phyloP scores from a whole-genome alignment of 352 stramenopile species.

The Globisporangium abappressorium region DNA sequence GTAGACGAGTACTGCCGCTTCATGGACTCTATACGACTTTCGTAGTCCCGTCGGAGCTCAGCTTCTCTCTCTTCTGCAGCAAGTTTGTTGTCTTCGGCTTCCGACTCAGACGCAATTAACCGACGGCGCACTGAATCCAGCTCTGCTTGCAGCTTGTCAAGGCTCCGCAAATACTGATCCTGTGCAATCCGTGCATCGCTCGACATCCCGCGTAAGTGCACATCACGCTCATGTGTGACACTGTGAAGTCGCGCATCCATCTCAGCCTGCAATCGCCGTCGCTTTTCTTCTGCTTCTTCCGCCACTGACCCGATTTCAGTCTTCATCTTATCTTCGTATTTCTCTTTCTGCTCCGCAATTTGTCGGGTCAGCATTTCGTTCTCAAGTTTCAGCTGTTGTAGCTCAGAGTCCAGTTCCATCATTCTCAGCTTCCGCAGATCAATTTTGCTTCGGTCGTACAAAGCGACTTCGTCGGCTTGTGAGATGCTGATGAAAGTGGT shows the following conservation, averaged over 20 bases:
- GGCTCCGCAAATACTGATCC: constrained; percentile 52
- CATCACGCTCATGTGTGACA: constrained; percentile 31
- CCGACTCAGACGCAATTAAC: constrained; percentile 26
- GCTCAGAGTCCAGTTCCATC: constrained; percentile 59
- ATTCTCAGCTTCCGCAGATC: constrained; percentile 46
- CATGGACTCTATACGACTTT: constrained; percentile 21
- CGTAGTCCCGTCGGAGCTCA: constrained; percentile 22
- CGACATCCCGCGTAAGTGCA: constrained; percentile 25
- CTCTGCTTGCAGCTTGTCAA: constrained; percentile 49
- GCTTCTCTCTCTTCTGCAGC: constrained; percentile 31
- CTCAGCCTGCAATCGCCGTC: constrained; percentile 29
- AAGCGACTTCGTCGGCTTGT: constrained; percentile 52
- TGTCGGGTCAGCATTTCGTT: constrained; percentile 68
- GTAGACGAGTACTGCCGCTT: constrained; percentile 19
- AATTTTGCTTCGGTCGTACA: constrained; percentile 57
- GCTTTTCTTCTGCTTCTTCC: constrained; percentile 24
- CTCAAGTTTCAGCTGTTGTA: constrained; percentile 67
- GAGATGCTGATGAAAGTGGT: constrained; percentile 30
- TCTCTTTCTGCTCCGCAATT: constrained; percentile 37
- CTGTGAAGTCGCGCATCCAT: constrained; percentile 25
- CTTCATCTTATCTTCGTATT: constrained; percentile 36
- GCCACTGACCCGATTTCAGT: constrained; percentile 21
- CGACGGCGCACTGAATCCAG: constrained; percentile 29
- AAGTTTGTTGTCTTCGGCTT: constrained; percentile 39
- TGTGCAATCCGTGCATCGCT: constrained; percentile 42